These are phyloP conservation scores for Gamarada debralockiae DNA, from an alignment of 495 filamentous ascomycete species.

Conservation along the genomic window DNA sequence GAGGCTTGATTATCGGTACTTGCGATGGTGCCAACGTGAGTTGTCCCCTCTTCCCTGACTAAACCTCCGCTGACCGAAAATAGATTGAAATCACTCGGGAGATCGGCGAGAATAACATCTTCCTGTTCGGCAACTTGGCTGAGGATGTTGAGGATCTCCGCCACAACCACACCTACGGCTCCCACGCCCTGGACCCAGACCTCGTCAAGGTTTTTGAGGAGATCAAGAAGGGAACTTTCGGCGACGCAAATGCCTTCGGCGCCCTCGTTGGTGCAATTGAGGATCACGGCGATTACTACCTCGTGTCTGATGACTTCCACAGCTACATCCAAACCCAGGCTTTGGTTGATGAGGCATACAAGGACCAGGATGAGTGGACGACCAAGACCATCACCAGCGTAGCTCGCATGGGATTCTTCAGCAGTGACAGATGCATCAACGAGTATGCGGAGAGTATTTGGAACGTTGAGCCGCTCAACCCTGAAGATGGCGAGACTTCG, in stretches of 20 bases:
- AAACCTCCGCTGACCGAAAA: constrained; percentile 5
- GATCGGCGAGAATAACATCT: constrained; percentile 93
- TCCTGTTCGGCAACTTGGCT: constrained; percentile 94
- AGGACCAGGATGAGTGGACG: constrained; percentile 87
- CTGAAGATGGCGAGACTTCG: constrained; percentile 10
- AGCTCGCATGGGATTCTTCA: constrained; percentile 95
- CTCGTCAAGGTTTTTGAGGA: constrained; percentile 77
- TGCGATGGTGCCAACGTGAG: constrained; percentile 96
- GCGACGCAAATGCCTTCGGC: constrained; percentile 68
- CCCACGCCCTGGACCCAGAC: constrained; percentile 69
- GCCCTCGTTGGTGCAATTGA: constrained; percentile 77
- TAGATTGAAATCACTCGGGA: constrained; percentile 98
- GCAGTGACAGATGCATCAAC: constrained; percentile 90
- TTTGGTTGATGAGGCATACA: constrained; percentile 86
- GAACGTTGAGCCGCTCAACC: constrained; percentile 73
- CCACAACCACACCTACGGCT: constrained; percentile 80
- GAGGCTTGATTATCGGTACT: constrained; percentile 94
- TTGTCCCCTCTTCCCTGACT: constrained; percentile 9
- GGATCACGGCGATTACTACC: constrained; percentile 94
- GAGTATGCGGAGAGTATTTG: constrained; percentile 98
- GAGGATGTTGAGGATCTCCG: constrained; percentile 97
- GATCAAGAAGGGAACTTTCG: constrained; percentile 75
- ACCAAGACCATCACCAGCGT: constrained; percentile 85
- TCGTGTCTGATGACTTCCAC: constrained; percentile 95
- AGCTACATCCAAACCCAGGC: constrained; percentile 87